Base-by-base conservation (phyloP, 129 eudicot genomes). In the Ambrosia artemisiifolia region DNA sequence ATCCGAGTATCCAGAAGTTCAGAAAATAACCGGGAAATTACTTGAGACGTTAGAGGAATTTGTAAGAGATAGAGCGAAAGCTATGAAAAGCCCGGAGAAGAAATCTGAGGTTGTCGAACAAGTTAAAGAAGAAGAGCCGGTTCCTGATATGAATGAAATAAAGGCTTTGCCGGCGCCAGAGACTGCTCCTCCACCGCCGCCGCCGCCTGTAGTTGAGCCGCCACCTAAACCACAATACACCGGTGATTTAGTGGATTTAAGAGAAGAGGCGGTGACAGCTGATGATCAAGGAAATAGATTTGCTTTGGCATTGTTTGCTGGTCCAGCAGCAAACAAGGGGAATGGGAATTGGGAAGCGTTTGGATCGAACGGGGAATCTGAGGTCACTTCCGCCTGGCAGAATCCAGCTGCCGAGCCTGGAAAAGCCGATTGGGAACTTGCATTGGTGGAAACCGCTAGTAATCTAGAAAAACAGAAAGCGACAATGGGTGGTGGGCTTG, bases 361-460 rank as follows among this genome's bases (percentile, higher is more conserved):
- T 57, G 80, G 83, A 6, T 68, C 91, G 16, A 74, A 76, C 54
- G 87, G 93, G 1, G 83, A 76, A n/a, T 33, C 85, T 3, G 89
- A 83, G 57, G 89, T 91, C 5, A 87, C 88, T 12, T 91, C 97
- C 2, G 97, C 97, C 2, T 91, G 97, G 97, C 89, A 91, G 78
- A 87, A 75, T 61, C 97, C 97, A 9, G 97, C 97, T 0, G 97
- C 91, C 0, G 95, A 87, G 30, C 38, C 74, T 8, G 96, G 96
- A 28, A 88, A 91, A 64, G 97, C 97, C 6, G 97, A 91, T 69
- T 91, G 97, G 97, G 97, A 91, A 69, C 67, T 91, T 36, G 97
- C 96, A 3, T 78, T 91, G 87, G 97, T 88, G 42, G 97, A 91
- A 57, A 74, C 92, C 5, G 85, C 96, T 0, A 88, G 97, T 51